Percentiles rank a stretch among this genome's conserved stretches.
These are phyloP conservation scores for Fomitopsis schrenkii DNA, from an alignment of 1,284 basidiomycete genomes.

Conservation along the genomic window DNA sequence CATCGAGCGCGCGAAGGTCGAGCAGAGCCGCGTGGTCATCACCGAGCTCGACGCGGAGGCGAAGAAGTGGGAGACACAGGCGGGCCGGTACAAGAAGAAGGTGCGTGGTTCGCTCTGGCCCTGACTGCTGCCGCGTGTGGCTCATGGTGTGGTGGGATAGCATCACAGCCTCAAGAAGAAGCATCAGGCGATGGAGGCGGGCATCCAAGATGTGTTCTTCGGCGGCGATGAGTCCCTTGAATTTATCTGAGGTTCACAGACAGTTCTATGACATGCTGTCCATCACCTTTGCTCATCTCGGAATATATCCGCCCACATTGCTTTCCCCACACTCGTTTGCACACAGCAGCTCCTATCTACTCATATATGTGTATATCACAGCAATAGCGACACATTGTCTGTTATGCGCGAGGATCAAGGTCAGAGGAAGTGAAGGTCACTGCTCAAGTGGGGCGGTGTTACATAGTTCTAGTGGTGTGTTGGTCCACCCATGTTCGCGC, in stretches of 20 bases:
- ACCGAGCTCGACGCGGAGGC: constrained; percentile 7
- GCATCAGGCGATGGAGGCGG: constrained; percentile 2
- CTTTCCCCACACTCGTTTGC: background rate
- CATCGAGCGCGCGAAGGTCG: constrained; percentile 1
- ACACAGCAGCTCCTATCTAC: background rate
- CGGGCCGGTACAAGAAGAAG: constrained; percentile 18
- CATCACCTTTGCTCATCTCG: background rate
- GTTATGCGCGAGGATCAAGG: no score
- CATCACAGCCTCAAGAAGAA: constrained; percentile 16
- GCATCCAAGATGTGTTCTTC: constrained; percentile 4
- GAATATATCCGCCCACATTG: background rate
- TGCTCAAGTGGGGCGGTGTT: no score
- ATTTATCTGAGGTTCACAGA: constrained; percentile 6
- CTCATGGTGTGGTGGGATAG: constrained; percentile 3
- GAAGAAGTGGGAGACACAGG: constrained; percentile 6
- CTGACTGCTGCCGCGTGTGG: background rate
- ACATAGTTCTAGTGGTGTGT: no score
- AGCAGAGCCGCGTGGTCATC: background rate
- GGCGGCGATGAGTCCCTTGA: constrained; percentile 13
- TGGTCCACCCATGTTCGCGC: no score
- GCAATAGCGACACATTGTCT: no score
- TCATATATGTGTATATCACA: no score
- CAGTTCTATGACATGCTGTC: background rate
- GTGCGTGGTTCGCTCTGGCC: constrained; percentile 3
- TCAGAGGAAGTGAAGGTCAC: no score